These are phyloP conservation scores for Phlebiopsis gigantea DNA, from an alignment of 768 basidiomycete genomes.

Conservation along the genomic window DNA sequence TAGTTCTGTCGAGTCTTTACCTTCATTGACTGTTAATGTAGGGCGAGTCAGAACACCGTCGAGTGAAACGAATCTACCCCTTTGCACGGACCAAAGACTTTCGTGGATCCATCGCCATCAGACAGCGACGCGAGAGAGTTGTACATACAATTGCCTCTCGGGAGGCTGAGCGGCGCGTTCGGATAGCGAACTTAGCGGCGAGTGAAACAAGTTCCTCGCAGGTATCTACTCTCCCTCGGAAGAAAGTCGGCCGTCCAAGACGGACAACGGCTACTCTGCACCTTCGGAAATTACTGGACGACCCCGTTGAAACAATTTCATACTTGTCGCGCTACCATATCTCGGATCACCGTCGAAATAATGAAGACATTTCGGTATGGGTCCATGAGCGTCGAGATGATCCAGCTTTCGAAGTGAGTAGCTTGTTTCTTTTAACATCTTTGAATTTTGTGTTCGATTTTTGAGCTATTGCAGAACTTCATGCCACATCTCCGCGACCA, in stretches of 20 bases:
- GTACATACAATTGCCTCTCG: constrained; percentile 15
- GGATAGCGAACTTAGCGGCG: neutral
- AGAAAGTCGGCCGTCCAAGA: neutral
- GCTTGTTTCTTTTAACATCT: neutral
- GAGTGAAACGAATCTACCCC: constrained; percentile 32
- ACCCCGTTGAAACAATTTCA: neutral
- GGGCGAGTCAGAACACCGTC: constrained; percentile 34
- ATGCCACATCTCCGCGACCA: constrained; percentile 26
- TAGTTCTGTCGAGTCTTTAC: neutral
- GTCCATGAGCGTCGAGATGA: constrained; percentile 3
- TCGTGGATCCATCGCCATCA: constrained; percentile 25
- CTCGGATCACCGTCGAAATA: neutral
- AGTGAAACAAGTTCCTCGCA: no score
- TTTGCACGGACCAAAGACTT: constrained; percentile 31
- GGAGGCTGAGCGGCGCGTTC: neutral
- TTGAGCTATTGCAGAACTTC: constrained; percentile 23
- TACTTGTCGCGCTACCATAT: neutral
- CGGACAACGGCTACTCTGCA: neutral
- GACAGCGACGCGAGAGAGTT: constrained; percentile 16
- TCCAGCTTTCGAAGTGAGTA: constrained; percentile 15
- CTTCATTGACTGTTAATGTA: constrained; percentile 11
- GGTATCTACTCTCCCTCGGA: no score
- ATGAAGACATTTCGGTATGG: neutral
- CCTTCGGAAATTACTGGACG: neutral
- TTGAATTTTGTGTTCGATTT: neutral